Evolutionary conservation across 2,329 filamentous ascomycete genomes (phyloP).

Genomic region (Zasmidium cellare): DNA sequence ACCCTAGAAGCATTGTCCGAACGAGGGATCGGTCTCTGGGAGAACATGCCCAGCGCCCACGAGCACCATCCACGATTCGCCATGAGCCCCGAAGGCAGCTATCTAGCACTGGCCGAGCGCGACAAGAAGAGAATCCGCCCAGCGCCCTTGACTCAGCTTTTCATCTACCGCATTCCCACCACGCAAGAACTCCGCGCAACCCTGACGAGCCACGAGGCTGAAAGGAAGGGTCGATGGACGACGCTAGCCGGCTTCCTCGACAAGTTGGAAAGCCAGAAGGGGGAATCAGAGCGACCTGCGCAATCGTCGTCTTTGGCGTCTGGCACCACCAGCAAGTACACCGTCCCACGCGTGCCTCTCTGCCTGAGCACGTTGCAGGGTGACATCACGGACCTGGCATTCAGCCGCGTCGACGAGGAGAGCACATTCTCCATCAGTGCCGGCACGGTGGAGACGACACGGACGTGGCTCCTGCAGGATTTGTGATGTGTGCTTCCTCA

Average conservation of each 20-base stretch:
- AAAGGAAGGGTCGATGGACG: constrained; percentile 7
- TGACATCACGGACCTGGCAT: constrained; percentile 26
- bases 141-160: constrained; percentile 27
- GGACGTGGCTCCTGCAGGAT: constrained; percentile 26
- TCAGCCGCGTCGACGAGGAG: constrained; percentile 17
- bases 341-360: constrained; percentile 28
- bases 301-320: neutral
- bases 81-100: constrained; percentile 16
- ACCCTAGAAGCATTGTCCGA: constrained; percentile 25
- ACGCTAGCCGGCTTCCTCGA: constrained; percentile 16
- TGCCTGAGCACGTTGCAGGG: constrained; percentile 30
- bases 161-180: constrained; percentile 32
- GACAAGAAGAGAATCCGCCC: constrained; percentile 32
- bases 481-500: constrained; percentile 9
- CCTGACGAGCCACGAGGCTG: constrained; percentile 11
- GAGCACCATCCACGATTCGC: constrained; percentile 34
- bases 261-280: constrained; percentile 9
- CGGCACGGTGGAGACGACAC: constrained; percentile 24
- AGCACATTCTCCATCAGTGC: constrained; percentile 22
- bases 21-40: constrained; percentile 29
- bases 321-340: constrained; percentile 11
- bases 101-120: constrained; percentile 33
- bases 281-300: neutral
- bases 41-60: constrained; percentile 34
- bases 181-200: constrained; percentile 17